Percentiles rank a stretch among this genome's conserved stretches.
Conservation (phyloP, 352 stramenopile species). For the Pythium angustatum region DNA sequence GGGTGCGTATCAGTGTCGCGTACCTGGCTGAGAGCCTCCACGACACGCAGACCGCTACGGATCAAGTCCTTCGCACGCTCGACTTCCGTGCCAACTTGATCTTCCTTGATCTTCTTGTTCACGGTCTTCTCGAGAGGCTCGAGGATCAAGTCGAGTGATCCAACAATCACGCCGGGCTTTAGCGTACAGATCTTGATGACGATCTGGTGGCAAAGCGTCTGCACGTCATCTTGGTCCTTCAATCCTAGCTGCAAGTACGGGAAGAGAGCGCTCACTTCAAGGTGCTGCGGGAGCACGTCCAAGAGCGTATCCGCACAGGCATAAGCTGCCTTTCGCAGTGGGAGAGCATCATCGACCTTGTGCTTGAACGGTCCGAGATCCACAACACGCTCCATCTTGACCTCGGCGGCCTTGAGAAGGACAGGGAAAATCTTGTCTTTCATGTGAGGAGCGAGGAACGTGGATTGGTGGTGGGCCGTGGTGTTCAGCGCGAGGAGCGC, state of each 20-base stretch:
- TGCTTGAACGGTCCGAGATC: conserved; percentile 99
- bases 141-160: conserved; percentile 88
- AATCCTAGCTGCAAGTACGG: conserved; percentile 92
- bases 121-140: conserved; percentile 94
- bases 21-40: conserved; percentile 75
- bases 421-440: conserved; percentile 89
- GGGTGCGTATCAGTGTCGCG: conserved; percentile 74
- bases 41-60: conserved; percentile 91
- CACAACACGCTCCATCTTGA: conserved; percentile 96
- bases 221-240: conserved; percentile 95
- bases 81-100: conserved; percentile 94
- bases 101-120: conserved; percentile 95
- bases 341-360: conserved; percentile 92
- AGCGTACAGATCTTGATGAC: conserved; percentile 92
- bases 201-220: conserved; percentile 97
- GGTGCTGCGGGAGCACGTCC: conserved; percentile 89
- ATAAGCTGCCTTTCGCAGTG: conserved; percentile 90
- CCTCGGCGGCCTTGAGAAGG: conserved; percentile 88
- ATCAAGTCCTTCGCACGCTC: conserved; percentile 97
- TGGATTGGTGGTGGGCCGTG: conserved; percentile 93
- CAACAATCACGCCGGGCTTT: conserved; percentile 80
- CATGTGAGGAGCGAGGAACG: conserved; percentile 72
- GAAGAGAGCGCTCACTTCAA: conserved; percentile 93
- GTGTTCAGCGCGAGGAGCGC: conserved; percentile 96
- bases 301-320: conserved; percentile 96